Evolutionary conservation across 2,329 filamentous ascomycete species (phyloP).

Genomic region (Escovopsis sp.): DNA sequence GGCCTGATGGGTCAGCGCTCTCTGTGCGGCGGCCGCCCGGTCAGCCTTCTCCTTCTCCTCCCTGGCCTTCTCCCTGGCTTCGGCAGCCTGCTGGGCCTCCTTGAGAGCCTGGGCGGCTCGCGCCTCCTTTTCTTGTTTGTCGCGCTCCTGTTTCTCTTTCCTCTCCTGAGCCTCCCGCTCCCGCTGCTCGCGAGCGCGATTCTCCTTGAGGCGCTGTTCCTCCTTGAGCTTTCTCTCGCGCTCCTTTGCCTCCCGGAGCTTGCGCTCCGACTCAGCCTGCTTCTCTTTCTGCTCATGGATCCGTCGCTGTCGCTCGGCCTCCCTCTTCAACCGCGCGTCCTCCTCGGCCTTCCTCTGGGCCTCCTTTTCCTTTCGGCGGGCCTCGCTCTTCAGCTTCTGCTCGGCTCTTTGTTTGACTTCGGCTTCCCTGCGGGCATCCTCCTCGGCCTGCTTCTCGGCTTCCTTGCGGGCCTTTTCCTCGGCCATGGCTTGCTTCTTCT

Average conservation of each 20-base stretch:
- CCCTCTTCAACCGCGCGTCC: conserved; percentile 71
- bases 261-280: conserved; percentile 74
- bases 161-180: conserved; percentile 54
- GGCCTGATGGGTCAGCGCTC: conserved; percentile 22
- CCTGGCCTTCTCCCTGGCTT: conserved; percentile 47
- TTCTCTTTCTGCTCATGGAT: conserved; percentile 73
- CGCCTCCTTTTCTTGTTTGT: conserved; percentile 46
- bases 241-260: conserved; percentile 42
- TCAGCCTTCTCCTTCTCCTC: conserved; percentile 32
- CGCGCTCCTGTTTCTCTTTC: conserved; percentile 44
- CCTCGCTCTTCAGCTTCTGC: conserved; percentile 66
- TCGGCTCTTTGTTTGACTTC: conserved; percentile 72
- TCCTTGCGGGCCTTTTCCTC: conserved; percentile 82
- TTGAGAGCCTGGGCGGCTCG: conserved; percentile 38
- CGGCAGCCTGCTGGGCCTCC: conserved; percentile 35
- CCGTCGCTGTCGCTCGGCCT: conserved; percentile 67
- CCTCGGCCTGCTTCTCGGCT: conserved; percentile 77
- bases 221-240: conserved; percentile 77
- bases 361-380: conserved; percentile 83
- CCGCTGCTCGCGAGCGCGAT: conserved; percentile 55
- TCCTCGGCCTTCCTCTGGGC: conserved; percentile 81
- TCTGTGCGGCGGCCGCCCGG: conserved; percentile 11
- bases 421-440: conserved; percentile 57
- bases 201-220: conserved; percentile 67
- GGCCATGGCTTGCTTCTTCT: conserved; percentile 77